Conservation (phyloP, 1,284 basidiomycete genomes). For the Tylopilus sp. region DNA sequence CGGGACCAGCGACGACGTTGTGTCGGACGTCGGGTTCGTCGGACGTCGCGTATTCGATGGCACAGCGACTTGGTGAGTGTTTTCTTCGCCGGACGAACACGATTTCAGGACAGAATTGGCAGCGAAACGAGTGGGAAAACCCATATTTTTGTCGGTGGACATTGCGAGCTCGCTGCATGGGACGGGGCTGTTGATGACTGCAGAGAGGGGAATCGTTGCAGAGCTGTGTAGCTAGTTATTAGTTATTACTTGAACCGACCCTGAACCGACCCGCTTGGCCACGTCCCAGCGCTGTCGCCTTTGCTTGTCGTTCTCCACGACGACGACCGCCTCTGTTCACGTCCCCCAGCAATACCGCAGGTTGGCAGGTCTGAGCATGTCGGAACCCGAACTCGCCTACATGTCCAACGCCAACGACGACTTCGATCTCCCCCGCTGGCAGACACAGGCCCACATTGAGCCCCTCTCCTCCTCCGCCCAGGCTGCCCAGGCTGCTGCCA, state of each 20-base stretch:
- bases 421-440: slow-evolving; percentile 79
- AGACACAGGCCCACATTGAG: slow-evolving; percentile 58
- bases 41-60: slow-evolving; percentile 69
- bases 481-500: slow-evolving; percentile 54
- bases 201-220: slow-evolving; percentile 55
- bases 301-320: slow-evolving; percentile 15
- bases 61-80: slow-evolving; percentile 70
- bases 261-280: slow-evolving; percentile 24
- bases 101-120: neutral
- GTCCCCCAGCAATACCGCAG: neutral
- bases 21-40: slow-evolving; percentile 58
- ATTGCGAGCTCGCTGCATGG: slow-evolving; percentile 45
- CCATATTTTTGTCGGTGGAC: slow-evolving; percentile 71
- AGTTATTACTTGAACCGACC: slow-evolving; percentile 34
- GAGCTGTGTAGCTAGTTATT: slow-evolving; percentile 43
- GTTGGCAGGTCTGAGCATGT: slow-evolving; percentile 34
- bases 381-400: slow-evolving; percentile 52
- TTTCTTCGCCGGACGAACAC: too few species aligned
- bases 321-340: slow-evolving; percentile 7
- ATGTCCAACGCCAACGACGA: slow-evolving; percentile 44
- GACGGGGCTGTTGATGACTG: slow-evolving; percentile 45
- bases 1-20: slow-evolving; percentile 59
- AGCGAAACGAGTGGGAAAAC: slow-evolving; percentile 62
- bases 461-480: slow-evolving; percentile 59
- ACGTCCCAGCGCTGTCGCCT: too few species aligned